These are phyloP conservation scores for Serpula lacrymans DNA, from an alignment of 768 basidiomycete species.

Conservation along the genomic window DNA sequence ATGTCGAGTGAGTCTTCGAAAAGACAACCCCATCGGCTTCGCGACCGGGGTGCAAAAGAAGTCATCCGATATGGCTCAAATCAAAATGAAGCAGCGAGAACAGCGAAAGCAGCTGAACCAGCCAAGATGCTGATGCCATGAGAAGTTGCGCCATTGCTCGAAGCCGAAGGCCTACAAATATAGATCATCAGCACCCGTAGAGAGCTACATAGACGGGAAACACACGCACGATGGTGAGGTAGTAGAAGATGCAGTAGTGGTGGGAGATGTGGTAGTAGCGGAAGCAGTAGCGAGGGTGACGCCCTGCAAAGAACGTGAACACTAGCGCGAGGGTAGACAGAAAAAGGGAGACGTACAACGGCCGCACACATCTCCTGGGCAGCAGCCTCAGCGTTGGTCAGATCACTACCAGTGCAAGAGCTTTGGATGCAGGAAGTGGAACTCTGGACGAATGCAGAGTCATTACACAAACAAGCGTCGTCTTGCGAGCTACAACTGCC, in stretches of 20 bases:
- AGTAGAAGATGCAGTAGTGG: constrained; percentile 11
- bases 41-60: no score
- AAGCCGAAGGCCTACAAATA: constrained; percentile 2
- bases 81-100: constrained; percentile 12
- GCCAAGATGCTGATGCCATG: constrained; percentile 8
- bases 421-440: constrained; percentile 47
- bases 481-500: constrained; percentile 48
- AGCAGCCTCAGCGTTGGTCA: constrained; percentile 36
- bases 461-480: constrained; percentile 56
- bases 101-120: constrained; percentile 9
- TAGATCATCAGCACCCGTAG: no score
- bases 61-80: no score
- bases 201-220: background rate
- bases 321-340: background rate
- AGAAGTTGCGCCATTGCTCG: constrained; percentile 8
- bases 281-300: constrained; percentile 42
- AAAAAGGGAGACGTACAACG: constrained; percentile 39
- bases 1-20: no score
- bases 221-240: constrained; percentile 10
- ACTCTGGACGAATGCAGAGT: constrained; percentile 38
- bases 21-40: no score
- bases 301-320: constrained; percentile 34
- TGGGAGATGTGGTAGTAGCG: constrained; percentile 15
- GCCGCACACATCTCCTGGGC: constrained; percentile 43
- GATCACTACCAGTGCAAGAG: constrained; percentile 46